Conservation (phyloP, 768 basidiomycete species). For the Rhodotorula sphaerocarpa region DNA sequence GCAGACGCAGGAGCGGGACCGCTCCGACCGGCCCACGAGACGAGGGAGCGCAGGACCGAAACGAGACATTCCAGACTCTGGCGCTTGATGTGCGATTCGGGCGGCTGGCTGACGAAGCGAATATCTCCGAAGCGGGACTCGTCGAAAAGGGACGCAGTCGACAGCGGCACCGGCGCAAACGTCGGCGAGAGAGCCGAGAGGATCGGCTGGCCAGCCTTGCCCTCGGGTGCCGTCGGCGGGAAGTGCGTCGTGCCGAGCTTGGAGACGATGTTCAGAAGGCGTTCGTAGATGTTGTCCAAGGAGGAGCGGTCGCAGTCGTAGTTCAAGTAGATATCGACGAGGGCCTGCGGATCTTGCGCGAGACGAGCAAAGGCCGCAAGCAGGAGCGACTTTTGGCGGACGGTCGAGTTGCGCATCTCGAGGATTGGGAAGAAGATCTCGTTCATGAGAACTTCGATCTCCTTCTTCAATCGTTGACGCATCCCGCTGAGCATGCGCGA, state of each 20-base stretch:
- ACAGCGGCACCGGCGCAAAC: constrained; percentile 49
- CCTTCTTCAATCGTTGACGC: constrained; percentile 98
- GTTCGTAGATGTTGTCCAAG: constrained; percentile 93
- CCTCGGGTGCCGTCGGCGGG: constrained; percentile 34
- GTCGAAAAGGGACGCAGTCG: constrained; percentile 52
- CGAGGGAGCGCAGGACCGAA: constrained; percentile 76
- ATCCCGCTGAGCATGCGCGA: constrained; percentile 91
- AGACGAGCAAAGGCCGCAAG: constrained; percentile 72
- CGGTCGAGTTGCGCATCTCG: constrained; percentile 92
- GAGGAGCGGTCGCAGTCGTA: constrained; percentile 97
- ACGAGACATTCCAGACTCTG: constrained; percentile 95
- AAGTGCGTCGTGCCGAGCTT: constrained; percentile 66
- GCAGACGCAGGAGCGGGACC: constrained; percentile 18
- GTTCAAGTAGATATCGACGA: constrained; percentile 97
- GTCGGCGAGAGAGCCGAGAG: constrained; percentile 18
- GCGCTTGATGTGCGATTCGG: constrained; percentile 69
- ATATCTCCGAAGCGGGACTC: constrained; percentile 46
- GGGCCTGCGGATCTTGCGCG: constrained; percentile 90
- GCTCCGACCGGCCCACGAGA: constrained; percentile 59
- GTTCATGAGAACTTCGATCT: constrained; percentile 94
- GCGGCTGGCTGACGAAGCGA: constrained; percentile 37
- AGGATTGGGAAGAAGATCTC: constrained; percentile 98
- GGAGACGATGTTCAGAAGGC: constrained; percentile 89
- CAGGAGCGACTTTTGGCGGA: constrained; percentile 89
- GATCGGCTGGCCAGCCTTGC: constrained; percentile 15